Percentiles rank a stretch among this genome's conserved stretches.
Evolutionary conservation across 2,329 filamentous ascomycete species (phyloP).

Genomic region (Calonectria henricotiae): DNA sequence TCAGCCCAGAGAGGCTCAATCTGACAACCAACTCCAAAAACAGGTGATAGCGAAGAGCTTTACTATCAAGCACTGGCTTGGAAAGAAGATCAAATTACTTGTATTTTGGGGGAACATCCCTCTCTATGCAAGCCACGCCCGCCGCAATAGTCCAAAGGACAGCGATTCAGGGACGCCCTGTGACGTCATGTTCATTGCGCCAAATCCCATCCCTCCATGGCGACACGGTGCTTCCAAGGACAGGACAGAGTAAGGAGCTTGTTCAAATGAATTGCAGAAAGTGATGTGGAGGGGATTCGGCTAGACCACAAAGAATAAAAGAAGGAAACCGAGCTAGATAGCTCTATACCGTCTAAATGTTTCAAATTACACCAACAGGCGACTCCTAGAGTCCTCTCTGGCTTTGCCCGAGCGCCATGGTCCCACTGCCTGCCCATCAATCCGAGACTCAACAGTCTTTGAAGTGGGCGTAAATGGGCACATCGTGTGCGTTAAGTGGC

Average conservation of each 20-base stretch:
- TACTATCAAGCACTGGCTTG: no score
- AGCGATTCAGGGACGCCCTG: constrained; percentile 8
- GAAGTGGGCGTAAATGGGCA: background rate
- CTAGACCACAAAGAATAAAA: background rate
- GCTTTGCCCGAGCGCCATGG: constrained; percentile 8
- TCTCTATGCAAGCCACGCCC: background rate
- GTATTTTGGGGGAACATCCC: background rate
- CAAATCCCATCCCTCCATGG: constrained; percentile 17
- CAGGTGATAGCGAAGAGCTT: background rate
- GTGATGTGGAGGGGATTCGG: background rate
- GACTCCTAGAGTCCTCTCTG: constrained; percentile 19
- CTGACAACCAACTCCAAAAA: constrained; percentile 14
- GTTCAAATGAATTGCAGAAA: background rate
- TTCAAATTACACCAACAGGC: constrained; percentile 1
- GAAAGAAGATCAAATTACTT: background rate
- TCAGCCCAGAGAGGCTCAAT: background rate
- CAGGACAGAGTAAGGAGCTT: background rate
- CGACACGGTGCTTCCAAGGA: constrained; percentile 8
- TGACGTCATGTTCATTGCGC: constrained; percentile 34
- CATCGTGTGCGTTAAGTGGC: constrained; percentile 1
- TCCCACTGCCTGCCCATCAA: constrained; percentile 28
- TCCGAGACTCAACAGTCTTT: constrained; percentile 12
- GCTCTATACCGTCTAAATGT: background rate
- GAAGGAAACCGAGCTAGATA: background rate
- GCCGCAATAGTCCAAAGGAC: background rate